phyloP scores from a whole-genome alignment of 176 grass and related monocot species.

The Dendrocalamus sinicus region DNA sequence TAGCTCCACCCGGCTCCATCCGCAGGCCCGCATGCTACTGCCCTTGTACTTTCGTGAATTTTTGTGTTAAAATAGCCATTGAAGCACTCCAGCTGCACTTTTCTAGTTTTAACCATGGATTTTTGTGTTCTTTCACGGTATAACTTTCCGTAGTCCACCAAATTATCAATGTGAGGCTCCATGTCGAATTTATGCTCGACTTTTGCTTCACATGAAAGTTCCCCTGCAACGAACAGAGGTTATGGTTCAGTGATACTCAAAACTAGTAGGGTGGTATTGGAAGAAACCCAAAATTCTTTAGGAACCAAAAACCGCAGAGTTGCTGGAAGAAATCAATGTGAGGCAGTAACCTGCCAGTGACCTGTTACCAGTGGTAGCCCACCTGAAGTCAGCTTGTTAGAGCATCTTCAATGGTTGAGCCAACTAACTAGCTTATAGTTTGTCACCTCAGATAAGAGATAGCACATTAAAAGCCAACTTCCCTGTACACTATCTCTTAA shows the following conservation, averaged over 20 bases:
- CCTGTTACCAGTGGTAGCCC: constrained; percentile 14
- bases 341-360: constrained; percentile 11
- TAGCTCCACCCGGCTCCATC: too few species aligned
- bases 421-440: too few species aligned
- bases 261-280: neutral
- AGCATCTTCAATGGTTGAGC: too few species aligned
- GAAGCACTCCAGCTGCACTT: constrained; percentile 77
- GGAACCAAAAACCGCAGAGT: constrained; percentile 10
- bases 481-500: too few species aligned
- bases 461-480: too few species aligned
- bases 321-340: too few species aligned
- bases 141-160: constrained; percentile 79
- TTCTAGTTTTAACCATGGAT: constrained; percentile 82
- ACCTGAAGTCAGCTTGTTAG: neutral
- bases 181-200: constrained; percentile 95
- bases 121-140: constrained; percentile 92
- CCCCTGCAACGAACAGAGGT: constrained; percentile 52
- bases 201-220: constrained; percentile 84
- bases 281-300: neutral
- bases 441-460: too few species aligned
- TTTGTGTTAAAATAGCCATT: constrained; percentile 28
- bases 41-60: too few species aligned
- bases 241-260: neutral
- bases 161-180: constrained; percentile 91
- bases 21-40: too few species aligned